These are phyloP conservation scores for Sclerotinia subarctica DNA, from an alignment of 2,329 filamentous ascomycete genomes.

Conservation along the genomic window DNA sequence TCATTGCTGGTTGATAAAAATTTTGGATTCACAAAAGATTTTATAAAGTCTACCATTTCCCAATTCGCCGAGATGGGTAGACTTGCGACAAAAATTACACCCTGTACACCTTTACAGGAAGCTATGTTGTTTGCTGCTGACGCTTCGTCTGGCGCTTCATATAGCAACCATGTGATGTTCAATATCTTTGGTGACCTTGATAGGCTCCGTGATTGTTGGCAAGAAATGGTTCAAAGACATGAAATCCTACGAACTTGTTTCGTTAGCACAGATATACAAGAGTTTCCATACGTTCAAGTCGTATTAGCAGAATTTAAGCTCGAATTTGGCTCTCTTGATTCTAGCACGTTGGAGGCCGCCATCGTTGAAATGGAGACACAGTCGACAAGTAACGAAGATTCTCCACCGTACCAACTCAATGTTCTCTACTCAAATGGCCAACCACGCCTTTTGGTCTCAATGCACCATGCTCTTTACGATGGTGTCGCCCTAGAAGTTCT, in stretches of 20 bases:
- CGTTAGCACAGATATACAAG: slow-evolving; percentile 56
- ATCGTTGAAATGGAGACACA: background rate
- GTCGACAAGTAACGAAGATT: slow-evolving; percentile 16
- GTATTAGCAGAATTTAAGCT: slow-evolving; percentile 51
- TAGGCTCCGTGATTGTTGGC: slow-evolving; percentile 59
- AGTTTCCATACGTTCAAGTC: slow-evolving; percentile 68
- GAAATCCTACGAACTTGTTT: slow-evolving; percentile 78
- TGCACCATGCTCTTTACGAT: slow-evolving; percentile 85
- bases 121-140: slow-evolving; percentile 69
- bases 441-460: slow-evolving; percentile 32
- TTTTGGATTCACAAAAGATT: slow-evolving; percentile 31
- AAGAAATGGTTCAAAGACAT: slow-evolving; percentile 60
- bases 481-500: slow-evolving; percentile 71
- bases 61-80: slow-evolving; percentile 30
- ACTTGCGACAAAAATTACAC: slow-evolving; percentile 57
- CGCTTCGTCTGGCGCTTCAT: slow-evolving; percentile 49
- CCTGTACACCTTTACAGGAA: slow-evolving; percentile 85
- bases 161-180: slow-evolving; percentile 71
- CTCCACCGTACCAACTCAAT: slow-evolving; percentile 34
- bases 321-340: slow-evolving; percentile 24
- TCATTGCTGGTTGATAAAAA: background rate
- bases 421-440: slow-evolving; percentile 17
- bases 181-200: slow-evolving; percentile 50
- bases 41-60: slow-evolving; percentile 25
- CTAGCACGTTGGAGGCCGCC: slow-evolving; percentile 3